These are phyloP conservation scores for Macrolepiota albuminosa DNA, from an alignment of 768 basidiomycete species.

Conservation along the genomic window DNA sequence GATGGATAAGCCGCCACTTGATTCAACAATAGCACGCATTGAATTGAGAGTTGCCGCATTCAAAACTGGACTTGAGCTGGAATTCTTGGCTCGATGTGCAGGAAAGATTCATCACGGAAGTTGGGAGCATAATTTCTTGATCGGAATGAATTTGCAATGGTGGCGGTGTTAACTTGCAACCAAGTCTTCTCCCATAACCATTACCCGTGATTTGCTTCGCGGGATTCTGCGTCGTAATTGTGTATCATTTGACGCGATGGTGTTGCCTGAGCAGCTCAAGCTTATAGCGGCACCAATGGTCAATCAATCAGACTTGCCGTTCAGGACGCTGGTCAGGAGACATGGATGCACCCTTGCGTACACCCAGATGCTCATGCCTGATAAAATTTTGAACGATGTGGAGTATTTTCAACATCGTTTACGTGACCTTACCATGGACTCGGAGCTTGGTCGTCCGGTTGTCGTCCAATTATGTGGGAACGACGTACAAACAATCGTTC, in stretches of 20 bases:
- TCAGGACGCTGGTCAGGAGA: slow-evolving; percentile 53
- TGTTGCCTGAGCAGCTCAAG: slow-evolving; percentile 23
- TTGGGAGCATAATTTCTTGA: neutral
- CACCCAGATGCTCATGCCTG: slow-evolving; percentile 74
- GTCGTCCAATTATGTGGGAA: slow-evolving; percentile 75
- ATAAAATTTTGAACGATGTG: slow-evolving; percentile 54
- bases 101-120: neutral
- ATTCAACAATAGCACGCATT: neutral
- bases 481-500: slow-evolving; percentile 54
- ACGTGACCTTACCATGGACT: slow-evolving; percentile 42
- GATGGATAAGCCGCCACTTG: neutral
- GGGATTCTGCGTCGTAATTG: neutral
- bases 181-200: neutral
- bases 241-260: neutral
- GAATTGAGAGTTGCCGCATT: neutral
- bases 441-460: slow-evolving; percentile 38
- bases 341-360: slow-evolving; percentile 67
- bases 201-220: neutral
- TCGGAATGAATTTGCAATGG: neutral
- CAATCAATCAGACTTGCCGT: slow-evolving; percentile 75
- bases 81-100: neutral
- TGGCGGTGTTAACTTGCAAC: neutral
- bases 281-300: slow-evolving; percentile 73
- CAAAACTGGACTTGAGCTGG: too few species aligned
- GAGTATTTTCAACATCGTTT: slow-evolving; percentile 63